Percentiles rank a stretch among this genome's conserved stretches.
Evolutionary conservation across 1,284 basidiomycete genomes (phyloP).

Genomic region (Gymnopus androsaceus): DNA sequence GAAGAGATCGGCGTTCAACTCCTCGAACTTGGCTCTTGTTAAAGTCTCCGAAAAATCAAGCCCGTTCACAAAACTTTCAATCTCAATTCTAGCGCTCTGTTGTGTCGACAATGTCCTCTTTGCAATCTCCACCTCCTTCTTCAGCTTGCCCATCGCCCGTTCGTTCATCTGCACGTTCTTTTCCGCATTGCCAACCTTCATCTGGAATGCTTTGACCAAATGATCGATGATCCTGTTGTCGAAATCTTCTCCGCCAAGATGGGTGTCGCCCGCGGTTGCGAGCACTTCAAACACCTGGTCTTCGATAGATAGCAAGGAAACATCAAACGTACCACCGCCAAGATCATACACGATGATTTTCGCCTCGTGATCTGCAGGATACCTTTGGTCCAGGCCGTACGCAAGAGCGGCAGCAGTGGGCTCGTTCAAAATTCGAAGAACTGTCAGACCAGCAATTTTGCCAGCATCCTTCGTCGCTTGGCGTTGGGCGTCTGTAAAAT

Average conservation of each 20-base stretch:
- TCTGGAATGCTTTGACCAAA: conserved; percentile 92
- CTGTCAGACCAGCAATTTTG: conserved; percentile 92
- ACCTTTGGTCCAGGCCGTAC: conserved; percentile 98
- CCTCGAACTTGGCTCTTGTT: conserved; percentile 98
- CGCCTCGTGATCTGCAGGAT: conserved; percentile 84
- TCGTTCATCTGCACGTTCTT: conserved; percentile 87
- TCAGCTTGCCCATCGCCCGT: conserved; percentile 93
- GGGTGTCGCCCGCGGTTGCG: conserved; percentile 97
- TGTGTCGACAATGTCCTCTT: conserved; percentile 96
- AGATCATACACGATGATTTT: conserved; percentile 99
- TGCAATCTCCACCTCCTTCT: conserved; percentile 98
- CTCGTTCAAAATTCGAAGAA: conserved; percentile 99
- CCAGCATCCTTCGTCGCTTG: conserved; percentile 99
- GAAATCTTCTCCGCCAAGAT: conserved; percentile 99
- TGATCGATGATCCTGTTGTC: conserved; percentile 96
- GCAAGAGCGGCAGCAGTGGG: conserved; percentile 98
- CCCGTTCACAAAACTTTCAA: conserved; percentile 92
- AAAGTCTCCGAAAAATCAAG: conserved; percentile 97
- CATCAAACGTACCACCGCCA: conserved; percentile 98
- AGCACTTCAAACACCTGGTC: conserved; percentile 98
- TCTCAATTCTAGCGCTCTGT: conserved; percentile 85
- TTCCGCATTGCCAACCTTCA: conserved; percentile 91
- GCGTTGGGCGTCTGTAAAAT: conserved; percentile 99
- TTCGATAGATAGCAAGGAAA: conserved; percentile 95
- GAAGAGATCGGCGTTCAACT: conserved; percentile 98